These are phyloP conservation scores for Neoboletus subvelutipes DNA, from an alignment of 768 basidiomycete genomes.

Conservation along the genomic window DNA sequence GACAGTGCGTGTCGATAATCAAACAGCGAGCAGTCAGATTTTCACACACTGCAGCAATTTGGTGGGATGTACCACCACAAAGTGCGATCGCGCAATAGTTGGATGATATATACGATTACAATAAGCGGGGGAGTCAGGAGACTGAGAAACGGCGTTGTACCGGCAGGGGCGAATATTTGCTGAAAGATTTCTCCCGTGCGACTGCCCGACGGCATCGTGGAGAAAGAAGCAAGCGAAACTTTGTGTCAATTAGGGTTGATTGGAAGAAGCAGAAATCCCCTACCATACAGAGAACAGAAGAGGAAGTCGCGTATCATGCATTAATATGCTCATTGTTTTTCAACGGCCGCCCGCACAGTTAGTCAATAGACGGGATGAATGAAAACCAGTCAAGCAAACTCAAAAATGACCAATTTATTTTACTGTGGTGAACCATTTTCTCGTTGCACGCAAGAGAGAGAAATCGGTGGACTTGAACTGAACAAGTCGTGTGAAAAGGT, in stretches of 20 bases:
- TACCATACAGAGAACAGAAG: slow-evolving; percentile 5
- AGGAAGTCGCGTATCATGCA: background rate
- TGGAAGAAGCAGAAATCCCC: background rate
- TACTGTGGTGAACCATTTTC: background rate
- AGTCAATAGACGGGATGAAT: background rate
- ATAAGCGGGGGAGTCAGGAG: background rate
- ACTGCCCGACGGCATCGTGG: slow-evolving; percentile 15
- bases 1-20: background rate
- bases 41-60: background rate
- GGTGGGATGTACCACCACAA: background rate
- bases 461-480: background rate
- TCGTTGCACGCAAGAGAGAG: background rate
- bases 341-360: background rate
- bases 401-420: background rate
- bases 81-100: background rate
- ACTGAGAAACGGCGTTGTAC: background rate
- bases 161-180: background rate
- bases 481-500: background rate
- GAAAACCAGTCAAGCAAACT: background rate
- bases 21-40: background rate
- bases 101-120: background rate
- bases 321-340: background rate
- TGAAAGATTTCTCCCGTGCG: background rate
- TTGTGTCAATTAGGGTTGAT: background rate
- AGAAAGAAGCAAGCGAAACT: slow-evolving; percentile 10